Evolutionary conservation across 23 red algal species (phyloP), one percentile per base, ranked within the genome.

Genomic region (Pyropia haitanensis): DNA sequence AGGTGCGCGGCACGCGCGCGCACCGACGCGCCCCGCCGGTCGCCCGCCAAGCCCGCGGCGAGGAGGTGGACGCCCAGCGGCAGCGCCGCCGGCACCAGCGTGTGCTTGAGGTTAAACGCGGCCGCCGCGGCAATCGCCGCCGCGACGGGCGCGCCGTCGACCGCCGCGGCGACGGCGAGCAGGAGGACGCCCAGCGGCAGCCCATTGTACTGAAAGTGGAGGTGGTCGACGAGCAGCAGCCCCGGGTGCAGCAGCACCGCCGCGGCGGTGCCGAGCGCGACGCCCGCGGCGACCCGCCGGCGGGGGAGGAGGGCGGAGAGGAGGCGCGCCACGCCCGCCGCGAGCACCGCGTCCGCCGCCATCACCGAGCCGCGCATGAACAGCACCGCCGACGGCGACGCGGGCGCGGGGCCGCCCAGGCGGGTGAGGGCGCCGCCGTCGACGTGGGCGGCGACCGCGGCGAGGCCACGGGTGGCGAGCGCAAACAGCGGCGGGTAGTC

Each of bases 161-260:
- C 14, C n/a, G 80, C 73, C 14, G 58, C 65, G 12, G 83, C 49
- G 1, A 98, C 34, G 13, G 83, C 58, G 18, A 53, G 22, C 16
- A 98, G 33, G 18, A 98, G 65, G 21, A 98, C 65, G 13, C 71
- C 83, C 20, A 91, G 63, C 19, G 68, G 65, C 28, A 91, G 67
- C 14, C 73, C 72, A 49, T 89, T 98, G 78, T 98, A 98, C 72
- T 98, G 94, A 78, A 98, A 98, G 62, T 98, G 94, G 26, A 52
- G 80, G 63, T 98, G 94, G 58, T 98, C 94, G 39, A 91, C 58
- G 27, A 98, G 70, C 1, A 98, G 16, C 52, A 89, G 53, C 19
- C 76, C 75, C n/a, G 94, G 94, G 19, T 85, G 46, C 1, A 46
- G 39, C 39, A 46, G 39, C 39, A 46, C 39, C 39, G 39, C 39